Conservation (phyloP, 1,139 yeast species). For the Hyphopichia buzzinii region DNA sequence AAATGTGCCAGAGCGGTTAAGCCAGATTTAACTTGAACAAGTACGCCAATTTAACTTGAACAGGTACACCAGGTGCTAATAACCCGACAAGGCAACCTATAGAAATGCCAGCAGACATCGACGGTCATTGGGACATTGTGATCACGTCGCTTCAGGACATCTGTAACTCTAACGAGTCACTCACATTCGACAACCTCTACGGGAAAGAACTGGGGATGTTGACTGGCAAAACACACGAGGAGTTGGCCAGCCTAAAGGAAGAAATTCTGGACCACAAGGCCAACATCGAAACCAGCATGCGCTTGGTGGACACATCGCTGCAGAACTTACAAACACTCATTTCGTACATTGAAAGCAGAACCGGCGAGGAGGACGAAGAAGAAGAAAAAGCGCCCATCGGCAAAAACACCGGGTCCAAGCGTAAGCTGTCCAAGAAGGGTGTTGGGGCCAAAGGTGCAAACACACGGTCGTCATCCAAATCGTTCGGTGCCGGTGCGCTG, state of each 20-base stretch:
- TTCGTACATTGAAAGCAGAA: conserved; percentile 18
- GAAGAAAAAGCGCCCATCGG: conserved; percentile 1
- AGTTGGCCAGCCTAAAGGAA: conserved; percentile 38
- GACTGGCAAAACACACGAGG: conserved; percentile 30
- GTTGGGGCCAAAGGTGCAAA: conserved; percentile 1
- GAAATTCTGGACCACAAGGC: conserved; percentile 51
- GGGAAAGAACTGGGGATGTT: conserved; percentile 19
- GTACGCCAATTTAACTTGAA: too few relatives aligned
- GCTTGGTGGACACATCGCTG: conserved; percentile 44
- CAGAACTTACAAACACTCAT: conserved; percentile 37
- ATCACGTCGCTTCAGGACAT: conserved; percentile 66
- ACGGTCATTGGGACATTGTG: conserved; percentile 69
- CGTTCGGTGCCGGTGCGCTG: conserved; percentile 14
- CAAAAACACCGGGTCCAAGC: background rate
- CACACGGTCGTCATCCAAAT: conserved; percentile 4
- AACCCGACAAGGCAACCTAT: too few relatives aligned
- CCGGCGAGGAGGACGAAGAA: conserved; percentile 7
- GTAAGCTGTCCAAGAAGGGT: background rate
- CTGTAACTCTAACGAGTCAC: conserved; percentile 57
- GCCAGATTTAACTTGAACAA: too few relatives aligned
- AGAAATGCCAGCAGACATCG: conserved; percentile 24
- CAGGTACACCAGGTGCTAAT: too few relatives aligned
- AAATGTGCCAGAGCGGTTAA: too few relatives aligned
- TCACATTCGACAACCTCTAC: conserved; percentile 48
- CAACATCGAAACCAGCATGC: conserved; percentile 54